Percentiles rank a stretch among this genome's conserved stretches.
Conservation (phyloP, 106 monocot genomes). For the Dendrobium catenatum region DNA sequence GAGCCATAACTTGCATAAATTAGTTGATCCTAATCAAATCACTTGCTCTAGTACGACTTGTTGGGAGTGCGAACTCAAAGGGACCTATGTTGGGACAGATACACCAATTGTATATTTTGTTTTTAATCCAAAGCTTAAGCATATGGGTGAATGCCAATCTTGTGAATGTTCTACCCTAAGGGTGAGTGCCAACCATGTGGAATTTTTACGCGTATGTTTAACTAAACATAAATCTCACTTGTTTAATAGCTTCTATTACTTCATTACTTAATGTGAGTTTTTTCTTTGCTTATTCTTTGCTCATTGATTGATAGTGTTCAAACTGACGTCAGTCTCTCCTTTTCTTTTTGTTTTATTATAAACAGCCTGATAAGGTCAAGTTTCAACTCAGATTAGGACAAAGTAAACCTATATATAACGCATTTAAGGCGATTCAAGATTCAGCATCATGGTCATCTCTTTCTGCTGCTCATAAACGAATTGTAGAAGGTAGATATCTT, state of each 20-base stretch:
- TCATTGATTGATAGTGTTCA: neutral
- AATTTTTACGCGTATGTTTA: too few relatives aligned
- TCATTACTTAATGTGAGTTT: neutral
- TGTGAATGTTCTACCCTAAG: neutral
- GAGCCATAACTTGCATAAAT: neutral
- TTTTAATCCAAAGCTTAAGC: neutral
- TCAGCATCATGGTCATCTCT: constrained; percentile 61
- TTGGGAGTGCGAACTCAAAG: neutral
- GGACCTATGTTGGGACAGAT: neutral
- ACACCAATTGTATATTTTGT: neutral
- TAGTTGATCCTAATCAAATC: neutral
- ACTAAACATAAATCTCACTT: neutral
- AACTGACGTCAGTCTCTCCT: neutral
- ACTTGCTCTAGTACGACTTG: neutral
- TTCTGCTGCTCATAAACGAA: constrained; percentile 65
- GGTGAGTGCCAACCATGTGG: neutral
- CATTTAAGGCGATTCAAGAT: constrained; percentile 79
- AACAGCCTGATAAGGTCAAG: constrained; percentile 95
- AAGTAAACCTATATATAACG: constrained; percentile 91
- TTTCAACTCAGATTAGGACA: constrained; percentile 90
- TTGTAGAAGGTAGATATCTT: constrained; percentile 66
- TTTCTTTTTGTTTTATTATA: neutral
- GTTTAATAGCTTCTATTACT: neutral
- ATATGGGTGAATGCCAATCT: neutral
- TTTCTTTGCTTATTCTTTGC: neutral